Evolutionary conservation across 1,284 basidiomycete species (phyloP).

Genomic region (Inonotus obliquus): DNA sequence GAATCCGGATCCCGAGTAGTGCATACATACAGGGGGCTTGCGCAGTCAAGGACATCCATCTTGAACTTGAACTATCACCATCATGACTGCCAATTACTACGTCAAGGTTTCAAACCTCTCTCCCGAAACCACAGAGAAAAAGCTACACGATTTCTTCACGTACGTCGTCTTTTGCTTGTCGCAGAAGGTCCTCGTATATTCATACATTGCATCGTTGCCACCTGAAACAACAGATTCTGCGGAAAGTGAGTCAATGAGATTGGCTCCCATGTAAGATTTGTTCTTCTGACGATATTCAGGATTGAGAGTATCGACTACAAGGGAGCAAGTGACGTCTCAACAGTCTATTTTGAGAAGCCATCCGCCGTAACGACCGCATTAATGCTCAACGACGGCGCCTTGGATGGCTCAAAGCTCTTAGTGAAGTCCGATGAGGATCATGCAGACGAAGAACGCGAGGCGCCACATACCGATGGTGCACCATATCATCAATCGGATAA

Average conservation of each 20-base stretch:
- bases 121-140: slow-evolving; percentile 51
- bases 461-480: slow-evolving; percentile 28
- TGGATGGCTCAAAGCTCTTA: slow-evolving; percentile 55
- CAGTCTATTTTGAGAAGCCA: slow-evolving; percentile 69
- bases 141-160: slow-evolving; percentile 76
- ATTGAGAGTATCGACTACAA: slow-evolving; percentile 60
- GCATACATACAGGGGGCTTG: not conserved
- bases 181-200: not conserved
- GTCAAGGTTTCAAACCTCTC: slow-evolving; percentile 50
- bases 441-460: slow-evolving; percentile 43
- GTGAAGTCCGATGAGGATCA: slow-evolving; percentile 65
- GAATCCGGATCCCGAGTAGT: not conserved
- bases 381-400: slow-evolving; percentile 71
- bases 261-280: not conserved
- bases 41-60: not conserved
- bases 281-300: slow-evolving; percentile 29
- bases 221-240: slow-evolving; percentile 53
- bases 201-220: not conserved
- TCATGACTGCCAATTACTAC: slow-evolving; percentile 7
- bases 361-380: slow-evolving; percentile 77
- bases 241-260: slow-evolving; percentile 49
- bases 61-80: slow-evolving; percentile 5
- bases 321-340: slow-evolving; percentile 38
- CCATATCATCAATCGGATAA: slow-evolving; percentile 75
- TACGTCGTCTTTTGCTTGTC: slow-evolving; percentile 32